Conservation (phyloP, 1,284 basidiomycete genomes). For the Neotropicomus parvogracilis region DNA sequence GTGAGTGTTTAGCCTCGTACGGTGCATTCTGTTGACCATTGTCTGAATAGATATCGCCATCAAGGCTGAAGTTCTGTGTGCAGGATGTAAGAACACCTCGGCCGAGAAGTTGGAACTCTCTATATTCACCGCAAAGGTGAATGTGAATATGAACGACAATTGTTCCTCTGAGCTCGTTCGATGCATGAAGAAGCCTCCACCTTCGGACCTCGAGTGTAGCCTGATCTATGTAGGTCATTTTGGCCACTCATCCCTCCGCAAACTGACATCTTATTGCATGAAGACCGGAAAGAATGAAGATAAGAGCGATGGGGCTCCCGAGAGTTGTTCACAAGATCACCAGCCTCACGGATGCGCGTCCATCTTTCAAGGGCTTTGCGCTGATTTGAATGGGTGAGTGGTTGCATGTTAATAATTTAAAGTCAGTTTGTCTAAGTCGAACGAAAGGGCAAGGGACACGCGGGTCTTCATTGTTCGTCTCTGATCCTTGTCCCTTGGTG, state of each 20-base stretch:
- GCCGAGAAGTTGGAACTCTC: not conserved
- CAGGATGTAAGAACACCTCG: conserved; percentile 40
- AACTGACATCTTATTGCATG: too few relatives aligned
- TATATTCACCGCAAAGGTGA: conserved; percentile 1
- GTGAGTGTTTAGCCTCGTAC: conserved; percentile 7
- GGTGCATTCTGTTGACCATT: not conserved
- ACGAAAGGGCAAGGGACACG: not conserved
- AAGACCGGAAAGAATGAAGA: not conserved
- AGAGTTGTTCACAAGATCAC: too few relatives aligned
- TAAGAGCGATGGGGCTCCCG: not conserved
- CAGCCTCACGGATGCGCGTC: not conserved
- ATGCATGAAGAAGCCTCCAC: conserved; percentile 1
- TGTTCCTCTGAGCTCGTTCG: not conserved
- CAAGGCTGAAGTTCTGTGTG: conserved; percentile 37
- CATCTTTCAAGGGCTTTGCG: not conserved
- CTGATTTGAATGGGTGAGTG: not conserved
- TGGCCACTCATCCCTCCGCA: not conserved
- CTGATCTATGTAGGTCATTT: conserved; percentile 1
- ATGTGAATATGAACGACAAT: not conserved
- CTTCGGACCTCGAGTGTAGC: not conserved
- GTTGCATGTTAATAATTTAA: not conserved
- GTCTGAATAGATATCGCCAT: not conserved
- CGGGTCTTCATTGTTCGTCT: conserved; percentile 1
- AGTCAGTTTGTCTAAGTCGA: not conserved
- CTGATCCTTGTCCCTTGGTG: not conserved